These are phyloP conservation scores for Hevea brasiliensis DNA, from an alignment of 345 rosid genomes.

Conservation along the genomic window DNA sequence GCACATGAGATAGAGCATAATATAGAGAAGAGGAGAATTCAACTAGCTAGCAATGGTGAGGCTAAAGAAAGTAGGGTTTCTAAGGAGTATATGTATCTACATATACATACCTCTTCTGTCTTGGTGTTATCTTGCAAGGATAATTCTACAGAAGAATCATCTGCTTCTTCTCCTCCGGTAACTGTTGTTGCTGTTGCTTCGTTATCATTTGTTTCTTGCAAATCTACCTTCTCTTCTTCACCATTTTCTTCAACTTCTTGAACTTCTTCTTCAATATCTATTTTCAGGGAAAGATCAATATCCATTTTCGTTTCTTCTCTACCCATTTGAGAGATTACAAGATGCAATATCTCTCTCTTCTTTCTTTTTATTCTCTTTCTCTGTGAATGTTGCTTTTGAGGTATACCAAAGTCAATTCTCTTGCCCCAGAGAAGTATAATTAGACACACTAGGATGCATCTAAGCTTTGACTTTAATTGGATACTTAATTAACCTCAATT, in stretches of 20 bases:
- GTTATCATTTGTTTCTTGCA: neutral
- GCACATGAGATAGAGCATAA: no score
- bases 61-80: no score
- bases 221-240: neutral
- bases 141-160: constrained; percentile 11
- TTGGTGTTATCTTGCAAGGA: constrained; percentile 22
- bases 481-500: constrained; percentile 23
- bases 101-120: constrained; percentile 33
- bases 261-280: constrained; percentile 26
- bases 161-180: constrained; percentile 16
- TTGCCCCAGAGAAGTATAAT: constrained; percentile 33
- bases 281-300: constrained; percentile 47
- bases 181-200: neutral
- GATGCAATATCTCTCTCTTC: neutral
- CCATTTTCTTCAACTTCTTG: neutral
- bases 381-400: constrained; percentile 51
- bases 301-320: constrained; percentile 30
- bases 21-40: neutral
- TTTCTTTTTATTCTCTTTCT: no score
- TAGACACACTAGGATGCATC: constrained; percentile 44
- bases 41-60: neutral
- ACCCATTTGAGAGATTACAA: neutral
- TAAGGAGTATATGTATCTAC: no score
- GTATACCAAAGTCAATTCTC: constrained; percentile 64
- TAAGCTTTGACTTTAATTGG: constrained; percentile 44